Evolutionary conservation across 129 eudicot genomes (phyloP).

Genomic region (Kitagawia praeruptora): DNA sequence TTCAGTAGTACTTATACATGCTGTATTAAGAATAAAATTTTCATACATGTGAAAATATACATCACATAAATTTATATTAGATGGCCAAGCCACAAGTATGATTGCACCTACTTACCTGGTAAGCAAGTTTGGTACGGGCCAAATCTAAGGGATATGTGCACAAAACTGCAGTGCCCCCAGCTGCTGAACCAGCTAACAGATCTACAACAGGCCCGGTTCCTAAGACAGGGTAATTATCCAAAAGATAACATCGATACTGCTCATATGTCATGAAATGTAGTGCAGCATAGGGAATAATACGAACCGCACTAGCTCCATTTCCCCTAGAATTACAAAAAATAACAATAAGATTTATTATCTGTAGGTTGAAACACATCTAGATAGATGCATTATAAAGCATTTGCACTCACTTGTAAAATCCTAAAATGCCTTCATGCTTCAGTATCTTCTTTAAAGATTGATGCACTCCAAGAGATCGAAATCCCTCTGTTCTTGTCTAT

Average conservation of each 20-base stretch:
- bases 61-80: neutral
- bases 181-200: conserved; percentile 93
- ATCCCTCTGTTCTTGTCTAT: conserved; percentile 87
- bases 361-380: neutral
- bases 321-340: conserved; percentile 41
- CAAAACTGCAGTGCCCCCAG: conserved; percentile 96
- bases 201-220: conserved; percentile 94
- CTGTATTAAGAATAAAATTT: neutral
- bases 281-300: conserved; percentile 92
- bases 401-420: conserved; percentile 72
- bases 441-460: conserved; percentile 67
- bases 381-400: neutral
- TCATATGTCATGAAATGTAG: conserved; percentile 96
- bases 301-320: conserved; percentile 91
- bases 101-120: conserved; percentile 54
- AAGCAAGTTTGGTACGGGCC: conserved; percentile 96
- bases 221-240: conserved; percentile 55
- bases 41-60: neutral
- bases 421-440: conserved; percentile 80
- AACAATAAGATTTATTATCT: neutral
- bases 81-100: neutral
- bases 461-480: conserved; percentile 75
- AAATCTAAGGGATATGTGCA: conserved; percentile 96
- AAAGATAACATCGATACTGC: conserved; percentile 68
- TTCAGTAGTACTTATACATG: neutral